Conservation (phyloP, 352 stramenopile species). For the Aphanomyces stellatus region DNA sequence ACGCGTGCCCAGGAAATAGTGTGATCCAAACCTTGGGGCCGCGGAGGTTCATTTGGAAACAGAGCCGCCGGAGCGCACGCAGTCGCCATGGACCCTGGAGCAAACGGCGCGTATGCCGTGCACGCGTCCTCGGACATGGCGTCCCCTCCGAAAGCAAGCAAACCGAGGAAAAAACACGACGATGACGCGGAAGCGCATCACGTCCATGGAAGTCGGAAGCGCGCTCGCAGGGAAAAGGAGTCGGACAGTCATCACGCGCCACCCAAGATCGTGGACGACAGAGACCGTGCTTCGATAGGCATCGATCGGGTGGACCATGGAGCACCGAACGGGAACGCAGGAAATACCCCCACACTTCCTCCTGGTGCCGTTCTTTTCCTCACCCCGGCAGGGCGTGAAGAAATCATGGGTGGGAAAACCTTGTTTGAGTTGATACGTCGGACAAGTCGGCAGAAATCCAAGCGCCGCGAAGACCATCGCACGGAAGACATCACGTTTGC, state of each 20-base stretch:
- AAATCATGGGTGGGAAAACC: slow-evolving; percentile 7
- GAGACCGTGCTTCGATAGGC: background rate
- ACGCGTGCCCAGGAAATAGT: slow-evolving; percentile 14
- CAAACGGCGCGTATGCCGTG: background rate
- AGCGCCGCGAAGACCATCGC: slow-evolving; percentile 14
- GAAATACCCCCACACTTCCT: background rate
- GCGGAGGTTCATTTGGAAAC: slow-evolving; percentile 4
- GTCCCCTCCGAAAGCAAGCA: slow-evolving; percentile 1
- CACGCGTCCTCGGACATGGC: background rate
- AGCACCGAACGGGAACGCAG: background rate
- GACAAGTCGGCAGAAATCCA: slow-evolving; percentile 7
- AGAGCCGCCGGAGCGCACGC: background rate
- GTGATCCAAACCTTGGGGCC: background rate
- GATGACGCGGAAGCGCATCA: background rate
- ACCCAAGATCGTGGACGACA: background rate
- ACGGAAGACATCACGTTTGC: slow-evolving; percentile 13
- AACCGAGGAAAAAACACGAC: slow-evolving; percentile 1
- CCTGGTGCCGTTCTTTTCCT: slow-evolving; percentile 6
- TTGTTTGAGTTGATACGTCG: slow-evolving; percentile 13
- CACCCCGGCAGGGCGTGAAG: slow-evolving; percentile 1
- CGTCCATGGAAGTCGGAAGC: slow-evolving; percentile 9
- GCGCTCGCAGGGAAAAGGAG: slow-evolving; percentile 7
- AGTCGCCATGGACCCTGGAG: background rate
- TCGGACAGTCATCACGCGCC: background rate
- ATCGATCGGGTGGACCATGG: background rate